These are phyloP conservation scores for Quercus tomentella DNA, from an alignment of 331 rosid genomes.

Conservation along the genomic window DNA sequence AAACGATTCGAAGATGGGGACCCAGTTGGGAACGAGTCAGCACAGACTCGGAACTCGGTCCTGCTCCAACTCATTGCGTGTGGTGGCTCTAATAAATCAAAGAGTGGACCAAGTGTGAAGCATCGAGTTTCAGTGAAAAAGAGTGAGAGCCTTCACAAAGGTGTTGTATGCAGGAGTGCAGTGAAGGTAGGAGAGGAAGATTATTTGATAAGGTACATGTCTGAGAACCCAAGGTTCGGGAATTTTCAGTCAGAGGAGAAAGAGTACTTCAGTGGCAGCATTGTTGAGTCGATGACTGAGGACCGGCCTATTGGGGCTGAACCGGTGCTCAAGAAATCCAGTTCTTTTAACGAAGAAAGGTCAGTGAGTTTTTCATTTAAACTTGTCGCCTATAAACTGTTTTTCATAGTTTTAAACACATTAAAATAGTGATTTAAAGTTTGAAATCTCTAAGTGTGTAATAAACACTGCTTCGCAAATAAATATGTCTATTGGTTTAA, in stretches of 20 bases:
- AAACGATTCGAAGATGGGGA: constrained; percentile 22
- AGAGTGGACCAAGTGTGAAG: constrained; percentile 10
- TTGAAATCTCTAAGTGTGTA: too few relatives aligned
- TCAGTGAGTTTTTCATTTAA: background rate
- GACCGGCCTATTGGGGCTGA: constrained; percentile 5
- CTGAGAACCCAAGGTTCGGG: constrained; percentile 81
- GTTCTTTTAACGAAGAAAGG: constrained; percentile 58
- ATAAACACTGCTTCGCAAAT: too few relatives aligned
- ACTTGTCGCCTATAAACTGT: too few relatives aligned
- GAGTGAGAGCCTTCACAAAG: constrained; percentile 21
- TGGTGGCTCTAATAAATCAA: constrained; percentile 46
- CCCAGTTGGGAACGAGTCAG: constrained; percentile 13
- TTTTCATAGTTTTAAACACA: too few relatives aligned
- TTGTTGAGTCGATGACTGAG: constrained; percentile 59
- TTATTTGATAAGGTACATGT: constrained; percentile 54
- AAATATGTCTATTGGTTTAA: too few relatives aligned
- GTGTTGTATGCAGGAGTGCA: constrained; percentile 23
- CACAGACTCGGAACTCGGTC: constrained; percentile 40
- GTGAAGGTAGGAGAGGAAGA: constrained; percentile 28
- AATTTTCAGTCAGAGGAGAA: constrained; percentile 68
- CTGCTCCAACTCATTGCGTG: constrained; percentile 66
- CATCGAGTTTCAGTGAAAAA: constrained; percentile 9
- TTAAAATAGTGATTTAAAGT: too few relatives aligned
- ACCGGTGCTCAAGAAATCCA: constrained; percentile 41
- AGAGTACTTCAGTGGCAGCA: constrained; percentile 83